phyloP scores from a whole-genome alignment of 2,329 filamentous ascomycete species.

The Sporothrix mexicana region DNA sequence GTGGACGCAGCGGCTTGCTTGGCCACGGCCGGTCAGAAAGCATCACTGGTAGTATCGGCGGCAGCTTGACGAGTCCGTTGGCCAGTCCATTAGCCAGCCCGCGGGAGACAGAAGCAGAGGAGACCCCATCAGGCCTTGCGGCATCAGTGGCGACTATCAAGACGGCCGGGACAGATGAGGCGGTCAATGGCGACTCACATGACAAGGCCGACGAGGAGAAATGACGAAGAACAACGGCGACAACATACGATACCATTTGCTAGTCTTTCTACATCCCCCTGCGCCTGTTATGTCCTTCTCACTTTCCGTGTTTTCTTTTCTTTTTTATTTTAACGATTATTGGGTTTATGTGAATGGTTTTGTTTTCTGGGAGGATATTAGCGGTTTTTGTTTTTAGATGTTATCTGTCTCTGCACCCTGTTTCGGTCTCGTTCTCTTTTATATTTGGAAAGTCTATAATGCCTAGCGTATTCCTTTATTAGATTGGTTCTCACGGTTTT shows the following conservation, averaged over 20 bases:
- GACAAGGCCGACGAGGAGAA: constrained; percentile 7
- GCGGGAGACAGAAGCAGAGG: constrained; percentile 25
- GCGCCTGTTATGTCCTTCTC: constrained; percentile 1
- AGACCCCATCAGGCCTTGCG: not conserved
- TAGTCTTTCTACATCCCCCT: not conserved
- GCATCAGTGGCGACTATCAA: not conserved
- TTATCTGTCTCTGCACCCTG: not conserved
- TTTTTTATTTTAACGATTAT: not conserved
- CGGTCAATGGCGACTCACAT: constrained; percentile 4
- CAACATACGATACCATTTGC: constrained; percentile 27
- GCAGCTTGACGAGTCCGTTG: constrained; percentile 63
- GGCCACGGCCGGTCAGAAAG: constrained; percentile 84
- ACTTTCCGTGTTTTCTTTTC: not conserved
- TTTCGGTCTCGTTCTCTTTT: not conserved
- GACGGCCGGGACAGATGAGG: not conserved
- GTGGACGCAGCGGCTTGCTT: constrained; percentile 77
- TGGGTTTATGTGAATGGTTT: not conserved
- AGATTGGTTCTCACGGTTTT: constrained; percentile 23
- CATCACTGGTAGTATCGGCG: constrained; percentile 75
- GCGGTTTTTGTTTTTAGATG: not conserved
- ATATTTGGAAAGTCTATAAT: not conserved
- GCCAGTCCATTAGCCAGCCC: constrained; percentile 62
- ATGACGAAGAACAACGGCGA: not conserved
- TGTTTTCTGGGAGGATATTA: constrained; percentile 5
- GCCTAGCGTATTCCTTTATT: not conserved